A percentile compares a stretch with the other conserved stretches of the same genome.
Evolutionary conservation across 2,329 filamentous ascomycete genomes (phyloP).

Genomic region (Ceratocystis huliohia): DNA sequence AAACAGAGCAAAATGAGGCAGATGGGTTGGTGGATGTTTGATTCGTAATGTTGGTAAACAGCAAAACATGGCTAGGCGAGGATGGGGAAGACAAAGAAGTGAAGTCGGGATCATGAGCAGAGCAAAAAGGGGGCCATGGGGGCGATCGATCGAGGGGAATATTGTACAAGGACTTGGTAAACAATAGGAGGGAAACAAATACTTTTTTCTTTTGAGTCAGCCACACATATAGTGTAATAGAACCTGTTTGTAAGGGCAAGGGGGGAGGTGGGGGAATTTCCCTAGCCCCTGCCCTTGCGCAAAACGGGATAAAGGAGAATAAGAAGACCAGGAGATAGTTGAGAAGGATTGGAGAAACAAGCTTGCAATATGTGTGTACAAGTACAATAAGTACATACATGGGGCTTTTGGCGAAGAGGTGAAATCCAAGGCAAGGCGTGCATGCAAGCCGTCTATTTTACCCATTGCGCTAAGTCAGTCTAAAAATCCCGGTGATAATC

Average conservation of each 20-base stretch:
- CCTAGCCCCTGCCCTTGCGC: neutral
- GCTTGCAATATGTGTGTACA: neutral
- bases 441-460: too few species aligned
- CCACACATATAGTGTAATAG: neutral
- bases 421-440: neutral
- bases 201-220: neutral
- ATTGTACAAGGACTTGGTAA: neutral
- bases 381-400: neutral
- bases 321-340: neutral
- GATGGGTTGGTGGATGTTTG: neutral
- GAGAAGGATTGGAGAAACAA: neutral
- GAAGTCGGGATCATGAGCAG: neutral
- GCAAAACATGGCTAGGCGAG: neutral
- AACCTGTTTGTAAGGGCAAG: neutral
- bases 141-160: neutral
- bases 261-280: neutral
- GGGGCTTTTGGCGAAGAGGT: neutral
- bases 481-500: neutral
- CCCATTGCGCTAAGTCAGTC: too few species aligned
- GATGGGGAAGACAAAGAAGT: neutral
- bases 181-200: neutral
- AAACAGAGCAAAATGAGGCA: neutral
- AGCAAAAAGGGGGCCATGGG: neutral
- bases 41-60: too few species aligned
- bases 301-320: conserved; percentile 9